Base-by-base conservation (phyloP, 225 moss, liverwort and hornwort species). In the Bryum argenteum region DNA sequence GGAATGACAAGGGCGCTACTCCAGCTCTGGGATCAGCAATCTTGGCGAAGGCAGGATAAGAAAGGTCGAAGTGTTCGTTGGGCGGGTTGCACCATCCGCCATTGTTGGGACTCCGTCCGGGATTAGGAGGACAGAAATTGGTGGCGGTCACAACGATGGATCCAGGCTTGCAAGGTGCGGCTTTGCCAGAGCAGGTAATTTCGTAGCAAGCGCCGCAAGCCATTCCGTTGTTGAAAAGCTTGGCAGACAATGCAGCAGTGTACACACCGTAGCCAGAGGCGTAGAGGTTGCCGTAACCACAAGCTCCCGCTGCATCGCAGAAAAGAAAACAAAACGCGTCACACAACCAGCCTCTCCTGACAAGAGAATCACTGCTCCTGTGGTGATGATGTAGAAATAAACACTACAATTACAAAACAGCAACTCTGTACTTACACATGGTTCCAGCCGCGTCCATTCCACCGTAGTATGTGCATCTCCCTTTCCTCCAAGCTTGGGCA, bases 81-180 rank as follows among this genome's bases (percentile, higher is more conserved):
- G 79, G 81, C 12, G 71, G 56, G 39, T 87, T 79, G 50, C 87
- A 87, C 84, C 87, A 87, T 19, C 87, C 81, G 5, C 87, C 87
- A 43, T 44, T 74, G 38, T 10, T 21, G 0, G 68, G 55, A 73
- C 66, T 52, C 28, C 5, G 79, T n/a, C 73, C 77, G 8, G 73
- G 79, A 26, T 73, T 80, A 16, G 77, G 84, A 41, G 84, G 84
- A 42, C 87, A 87, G 60, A 87, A 87, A 39, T 87, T 87, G 39
- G 84, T 87, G 9, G 68, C 84, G 4, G 79, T 84, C 6, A 87
- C 79, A 26, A 78, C 42, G 1, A 87, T 65, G 1, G 80, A 83
- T 40, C 70, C 73, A 56, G 66, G 26, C 43, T 67, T 78, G 53
- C 87, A 87, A 47, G 74, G 44, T 2, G 50, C 56, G 4, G 44